Evolutionary conservation across 345 rosid genomes (phyloP), one percentile per base, ranked within the genome.

Genomic region (Aquilaria malaccensis): DNA sequence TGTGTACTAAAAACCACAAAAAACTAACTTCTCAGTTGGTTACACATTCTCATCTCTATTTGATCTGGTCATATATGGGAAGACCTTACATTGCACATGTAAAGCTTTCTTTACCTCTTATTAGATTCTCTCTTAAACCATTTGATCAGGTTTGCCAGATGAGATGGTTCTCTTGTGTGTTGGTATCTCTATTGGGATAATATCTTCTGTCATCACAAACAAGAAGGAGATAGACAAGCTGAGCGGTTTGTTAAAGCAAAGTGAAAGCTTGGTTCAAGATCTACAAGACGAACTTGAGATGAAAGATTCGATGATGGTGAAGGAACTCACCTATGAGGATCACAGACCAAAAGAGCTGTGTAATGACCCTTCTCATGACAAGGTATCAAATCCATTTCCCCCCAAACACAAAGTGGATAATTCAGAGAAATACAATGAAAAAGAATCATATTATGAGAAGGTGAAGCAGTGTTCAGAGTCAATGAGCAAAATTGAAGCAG

Each of bases 401-500:
- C 43, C 52, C 33, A 69, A 55, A 15, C 71, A 48, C 11, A 68
- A 62, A 52, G 41, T 57, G 37, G 60, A 73, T 31, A 60, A 60
- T 14, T 69, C 52, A 56, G 62, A 61, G 15, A 68, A 66, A 45
- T 61, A 57, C 9, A 53, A 58, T 55, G 69, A 54, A 14, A 62
- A 62, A 62, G 76, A 72, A 72, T 68, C 70, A 53, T n/a, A 56
- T 68, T 65, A 52, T 49, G 71, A 67, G 63, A 75, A 72, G 56
- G 82, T 74, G 31, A 80, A 55, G 31, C 80, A 76, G 64, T 60
- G 54, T 62, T 59, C 72, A 13, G 87, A 81, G 58, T 74, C 81
- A 65, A 79, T 80, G 79, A 81, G 96, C 64, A 80, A 80, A 66
- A 89, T 89, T 66, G 98, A 89, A 80, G 97, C 96, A 22, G 98